Evolutionary conservation across 2,329 filamentous ascomycete genomes (phyloP).

Genomic region (Cladophialophora carrionii): DNA sequence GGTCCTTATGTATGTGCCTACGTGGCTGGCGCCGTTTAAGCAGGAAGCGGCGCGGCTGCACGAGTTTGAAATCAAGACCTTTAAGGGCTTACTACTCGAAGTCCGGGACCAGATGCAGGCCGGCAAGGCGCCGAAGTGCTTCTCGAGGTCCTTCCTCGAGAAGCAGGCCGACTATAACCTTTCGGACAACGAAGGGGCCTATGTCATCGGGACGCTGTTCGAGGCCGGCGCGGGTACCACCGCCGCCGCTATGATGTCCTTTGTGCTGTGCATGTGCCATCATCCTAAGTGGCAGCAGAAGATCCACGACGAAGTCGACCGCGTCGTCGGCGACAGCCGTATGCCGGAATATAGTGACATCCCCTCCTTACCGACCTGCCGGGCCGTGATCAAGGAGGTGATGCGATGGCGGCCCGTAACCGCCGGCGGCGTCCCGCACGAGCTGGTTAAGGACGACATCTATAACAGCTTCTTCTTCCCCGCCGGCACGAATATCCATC

Average conservation of each 20-base stretch:
- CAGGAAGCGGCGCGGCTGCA: slow-evolving; percentile 39
- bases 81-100: slow-evolving; percentile 41
- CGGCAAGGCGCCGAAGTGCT: slow-evolving; percentile 37
- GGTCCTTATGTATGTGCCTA: slow-evolving; percentile 40
- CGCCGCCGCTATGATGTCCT: slow-evolving; percentile 41
- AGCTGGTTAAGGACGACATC: slow-evolving; percentile 32
- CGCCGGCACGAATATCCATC: slow-evolving; percentile 50
- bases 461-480: slow-evolving; percentile 51
- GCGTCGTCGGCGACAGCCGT: slow-evolving; percentile 37
- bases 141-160: slow-evolving; percentile 38
- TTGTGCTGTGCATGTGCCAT: slow-evolving; percentile 41
- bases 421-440: slow-evolving; percentile 35
- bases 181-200: slow-evolving; percentile 40
- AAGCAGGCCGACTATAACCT: slow-evolving; percentile 38
- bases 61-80: slow-evolving; percentile 39
- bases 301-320: slow-evolving; percentile 45
- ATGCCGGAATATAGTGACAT: slow-evolving; percentile 46
- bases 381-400: slow-evolving; percentile 49
- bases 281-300: slow-evolving; percentile 36
- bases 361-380: slow-evolving; percentile 43
- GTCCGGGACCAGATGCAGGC: slow-evolving; percentile 38
- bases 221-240: slow-evolving; percentile 43
- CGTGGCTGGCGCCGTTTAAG: slow-evolving; percentile 42
- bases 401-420: slow-evolving; percentile 50
- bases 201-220: slow-evolving; percentile 42